Evolutionary conservation across 2,329 filamentous ascomycete genomes (phyloP), one percentile per base, ranked within the genome.

Genomic region (Alternaria panax): DNA sequence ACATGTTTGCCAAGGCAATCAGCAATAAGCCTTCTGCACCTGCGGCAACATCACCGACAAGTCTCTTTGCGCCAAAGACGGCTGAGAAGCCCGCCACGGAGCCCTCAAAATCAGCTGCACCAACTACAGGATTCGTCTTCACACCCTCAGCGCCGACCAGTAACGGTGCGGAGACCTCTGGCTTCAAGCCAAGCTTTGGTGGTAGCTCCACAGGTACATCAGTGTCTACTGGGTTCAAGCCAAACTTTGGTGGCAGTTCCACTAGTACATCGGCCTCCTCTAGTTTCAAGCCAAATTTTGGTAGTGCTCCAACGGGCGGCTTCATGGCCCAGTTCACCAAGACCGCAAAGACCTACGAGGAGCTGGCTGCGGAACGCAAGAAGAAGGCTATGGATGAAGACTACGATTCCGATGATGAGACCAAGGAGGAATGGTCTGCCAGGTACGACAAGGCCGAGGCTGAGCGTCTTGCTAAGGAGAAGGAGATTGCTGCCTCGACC

Each of bases 321-420:
- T 73, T 74, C 45, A 54, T 73, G 25, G 61, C 59, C 20, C 72
- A 75, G 34, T 78, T 77, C 54, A 65, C 69, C 9, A 69, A 71
- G 48, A 68, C 55, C 2, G 71, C 73, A 9, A 76, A 75, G 60
- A 70, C 72, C 0, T 70, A 67, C 27, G 73, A 77, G 43, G 57
- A 76, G 52, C 70, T 76, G 34, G 66, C 68, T 30, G 71, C 70
- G 5, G 74, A 77, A 55, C 72, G 71, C 7, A 77, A 77, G 65
- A 65, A 72, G 56, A 77, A 78, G 59, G 75, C 70, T 7, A 73
- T 68, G 56, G 71, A 70, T 12, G 75, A 67, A 28, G 75, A 78
- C 28, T 77, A 66, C n/a, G 75, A 78, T 52, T 75, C 71, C 2
- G 75, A 79, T 30, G 73, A 77, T 5, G 75, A 78, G 55, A 72